A percentile compares a stretch with the other conserved stretches of the same genome.
Evolutionary conservation across 768 basidiomycete species (phyloP).

Genomic region (Rhizopogon vesiculosus): DNA sequence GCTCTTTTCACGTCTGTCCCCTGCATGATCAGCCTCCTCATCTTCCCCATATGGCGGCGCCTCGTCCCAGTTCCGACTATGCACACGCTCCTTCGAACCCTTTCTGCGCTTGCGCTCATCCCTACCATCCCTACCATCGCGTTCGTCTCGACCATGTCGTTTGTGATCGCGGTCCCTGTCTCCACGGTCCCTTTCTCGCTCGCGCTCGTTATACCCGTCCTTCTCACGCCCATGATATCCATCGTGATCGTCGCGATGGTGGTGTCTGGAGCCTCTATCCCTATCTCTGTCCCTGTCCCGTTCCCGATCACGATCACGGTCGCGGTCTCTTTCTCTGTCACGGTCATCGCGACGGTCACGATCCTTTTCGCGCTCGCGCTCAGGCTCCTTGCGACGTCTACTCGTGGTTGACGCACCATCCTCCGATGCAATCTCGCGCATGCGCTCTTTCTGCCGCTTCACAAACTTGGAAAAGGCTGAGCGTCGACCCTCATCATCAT

Average conservation of each 20-base stretch:
- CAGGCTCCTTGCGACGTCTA: constrained; percentile 74
- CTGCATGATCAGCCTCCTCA: constrained; percentile 33
- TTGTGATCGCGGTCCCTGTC: constrained; percentile 37
- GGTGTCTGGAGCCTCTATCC: constrained; percentile 25
- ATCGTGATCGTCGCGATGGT: constrained; percentile 15
- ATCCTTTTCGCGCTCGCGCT: constrained; percentile 43
- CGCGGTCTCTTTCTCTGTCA: constrained; percentile 28
- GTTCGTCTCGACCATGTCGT: constrained; percentile 50
- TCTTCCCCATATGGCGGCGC: constrained; percentile 31
- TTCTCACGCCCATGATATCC: constrained; percentile 13
- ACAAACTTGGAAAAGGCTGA: constrained; percentile 85
- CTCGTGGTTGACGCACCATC: constrained; percentile 80
- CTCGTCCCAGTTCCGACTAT: constrained; percentile 47
- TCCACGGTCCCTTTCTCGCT: constrained; percentile 34
- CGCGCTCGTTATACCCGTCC: constrained; percentile 28
- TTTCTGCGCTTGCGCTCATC: constrained; percentile 41
- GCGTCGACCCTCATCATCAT: constrained; percentile 81
- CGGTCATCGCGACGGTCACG: constrained; percentile 31
- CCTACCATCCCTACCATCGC: constrained; percentile 50
- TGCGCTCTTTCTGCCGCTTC: constrained; percentile 88
- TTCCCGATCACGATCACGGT: constrained; percentile 24
- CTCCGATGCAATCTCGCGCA: constrained; percentile 73
- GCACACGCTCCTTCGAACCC: constrained; percentile 33
- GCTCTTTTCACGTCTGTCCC: constrained; percentile 48
- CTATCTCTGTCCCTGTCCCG: constrained; percentile 12